phyloP scores from a whole-genome alignment of 768 basidiomycete genomes.

The Boletus bicolor region DNA sequence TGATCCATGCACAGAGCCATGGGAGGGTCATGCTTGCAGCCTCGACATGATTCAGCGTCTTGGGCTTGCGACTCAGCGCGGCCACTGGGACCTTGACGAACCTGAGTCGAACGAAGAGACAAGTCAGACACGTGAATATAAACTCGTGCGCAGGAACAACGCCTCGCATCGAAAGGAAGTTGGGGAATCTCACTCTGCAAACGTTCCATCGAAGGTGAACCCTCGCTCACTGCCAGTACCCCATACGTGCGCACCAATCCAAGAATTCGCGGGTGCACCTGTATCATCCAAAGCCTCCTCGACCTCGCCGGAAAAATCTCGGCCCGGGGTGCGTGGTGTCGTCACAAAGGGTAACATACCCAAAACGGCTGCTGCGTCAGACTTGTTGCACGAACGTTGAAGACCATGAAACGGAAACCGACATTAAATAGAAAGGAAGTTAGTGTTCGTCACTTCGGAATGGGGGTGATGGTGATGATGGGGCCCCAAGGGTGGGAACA shows the following conservation, averaged over 20 bases:
- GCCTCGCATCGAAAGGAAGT: neutral
- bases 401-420: neutral
- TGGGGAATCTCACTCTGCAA: conserved; percentile 30
- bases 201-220: conserved; percentile 32
- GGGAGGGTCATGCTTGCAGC: conserved; percentile 35
- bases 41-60: conserved; percentile 20
- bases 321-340: conserved; percentile 28
- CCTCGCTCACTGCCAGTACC: conserved; percentile 34
- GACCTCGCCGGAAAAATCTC: conserved; percentile 36
- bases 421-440: neutral
- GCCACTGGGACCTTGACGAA: conserved; percentile 29
- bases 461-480: neutral
- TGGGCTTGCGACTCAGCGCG: conserved; percentile 32
- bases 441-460: neutral
- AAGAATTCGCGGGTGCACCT: conserved; percentile 15
- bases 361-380: conserved; percentile 29
- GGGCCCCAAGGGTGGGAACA: too few relatives aligned
- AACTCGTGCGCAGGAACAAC: neutral
- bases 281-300: conserved; percentile 29
- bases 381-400: conserved; percentile 10
- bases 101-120: conserved; percentile 7
- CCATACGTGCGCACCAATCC: conserved; percentile 34
- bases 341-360: conserved; percentile 33
- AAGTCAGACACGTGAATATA: neutral
- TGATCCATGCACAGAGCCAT: conserved; percentile 38